phyloP scores from a whole-genome alignment of 2,329 filamentous ascomycete species.

The Sclerotiophoma versabilis region DNA sequence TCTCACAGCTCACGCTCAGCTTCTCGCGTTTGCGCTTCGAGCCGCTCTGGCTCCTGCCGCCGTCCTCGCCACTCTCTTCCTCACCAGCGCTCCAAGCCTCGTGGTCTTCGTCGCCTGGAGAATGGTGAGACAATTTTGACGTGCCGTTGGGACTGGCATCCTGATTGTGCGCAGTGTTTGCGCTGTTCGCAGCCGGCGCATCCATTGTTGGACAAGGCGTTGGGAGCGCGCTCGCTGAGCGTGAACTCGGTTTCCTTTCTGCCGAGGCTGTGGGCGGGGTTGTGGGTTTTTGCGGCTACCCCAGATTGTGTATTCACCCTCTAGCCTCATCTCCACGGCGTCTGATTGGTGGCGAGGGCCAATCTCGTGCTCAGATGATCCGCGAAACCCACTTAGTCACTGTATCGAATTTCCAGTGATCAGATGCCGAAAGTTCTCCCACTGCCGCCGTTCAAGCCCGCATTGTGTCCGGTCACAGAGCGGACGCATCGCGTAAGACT shows the following conservation, averaged over 20 bases:
- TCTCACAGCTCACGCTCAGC: constrained; percentile 68
- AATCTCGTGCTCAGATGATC: constrained; percentile 16
- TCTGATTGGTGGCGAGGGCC: constrained; percentile 22
- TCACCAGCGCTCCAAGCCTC: constrained; percentile 46
- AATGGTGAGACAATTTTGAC: constrained; percentile 44
- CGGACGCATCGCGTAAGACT: constrained; percentile 5
- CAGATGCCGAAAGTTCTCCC: constrained; percentile 12
- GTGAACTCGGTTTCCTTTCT: constrained; percentile 19
- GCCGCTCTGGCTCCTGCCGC: constrained; percentile 44
- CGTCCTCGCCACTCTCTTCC: constrained; percentile 52
- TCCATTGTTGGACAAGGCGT: constrained; percentile 41
- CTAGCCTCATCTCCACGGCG: constrained; percentile 6
- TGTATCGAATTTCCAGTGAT: constrained; percentile 9
- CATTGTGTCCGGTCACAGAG: constrained; percentile 1
- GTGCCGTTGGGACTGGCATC: constrained; percentile 42
- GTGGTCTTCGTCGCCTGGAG: constrained; percentile 42
- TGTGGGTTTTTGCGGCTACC: constrained; percentile 29
- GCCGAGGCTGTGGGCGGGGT: constrained; percentile 29
- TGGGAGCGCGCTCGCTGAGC: constrained; percentile 32
- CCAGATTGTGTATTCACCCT: constrained; percentile 31
- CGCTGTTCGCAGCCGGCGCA: constrained; percentile 26
- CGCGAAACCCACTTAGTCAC: constrained; percentile 14
- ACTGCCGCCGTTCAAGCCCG: constrained; percentile 3
- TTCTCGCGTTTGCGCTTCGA: constrained; percentile 57
- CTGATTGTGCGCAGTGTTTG: constrained; percentile 31